Evolutionary conservation across 306 rosid genomes (phyloP), one percentile per base, ranked within the genome.

Genomic region (Prunus mongolica): DNA sequence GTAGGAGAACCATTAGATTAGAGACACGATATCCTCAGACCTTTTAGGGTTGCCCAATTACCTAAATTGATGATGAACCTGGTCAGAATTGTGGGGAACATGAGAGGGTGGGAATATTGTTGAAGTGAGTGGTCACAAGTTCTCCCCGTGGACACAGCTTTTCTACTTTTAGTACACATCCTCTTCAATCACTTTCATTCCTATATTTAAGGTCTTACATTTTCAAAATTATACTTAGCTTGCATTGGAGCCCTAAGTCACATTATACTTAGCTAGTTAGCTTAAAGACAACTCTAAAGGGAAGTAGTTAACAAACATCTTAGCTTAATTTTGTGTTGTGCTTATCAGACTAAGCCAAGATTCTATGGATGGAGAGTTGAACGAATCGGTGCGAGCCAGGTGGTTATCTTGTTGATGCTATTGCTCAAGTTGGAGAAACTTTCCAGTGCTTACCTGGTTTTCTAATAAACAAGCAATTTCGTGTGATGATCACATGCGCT

Each of bases 51-150:
- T 6, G 44, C 44, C 9, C 44, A 38, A 38, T 38, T 38, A 38
- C 9, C 44, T 38, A 6, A 38, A 62, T 62, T 62, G 14, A 62
- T 20, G 69, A 65, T 58, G 86, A 82, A 82, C 69, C 74, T 82
- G 69, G 82, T 55, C 80, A 14, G 56, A 78, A 55, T 82, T 14
- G 9, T 68, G 79, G 44, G 55, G 55, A 50, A 74, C 27, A 24
- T 73, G 60, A 61, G 65, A 18, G 54, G 64, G 56, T 8, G 70
- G 52, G 65, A 56, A 72, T 71, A 52, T 52, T 71, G 75, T 12
- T 22, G 13, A 71, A 19, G n/a, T n/a, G 50, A 52, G 75, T 71
- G 75, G 75, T 30, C 74, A 51, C 27, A 19, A 67, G 34, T 30
- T 45, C n/a, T 41, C 70, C 30, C 19, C 70, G 11, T 20, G 27